Evolutionary conservation across 202 grass and related monocot genomes (phyloP).

Genomic region (Hordeum pubiflorum): DNA sequence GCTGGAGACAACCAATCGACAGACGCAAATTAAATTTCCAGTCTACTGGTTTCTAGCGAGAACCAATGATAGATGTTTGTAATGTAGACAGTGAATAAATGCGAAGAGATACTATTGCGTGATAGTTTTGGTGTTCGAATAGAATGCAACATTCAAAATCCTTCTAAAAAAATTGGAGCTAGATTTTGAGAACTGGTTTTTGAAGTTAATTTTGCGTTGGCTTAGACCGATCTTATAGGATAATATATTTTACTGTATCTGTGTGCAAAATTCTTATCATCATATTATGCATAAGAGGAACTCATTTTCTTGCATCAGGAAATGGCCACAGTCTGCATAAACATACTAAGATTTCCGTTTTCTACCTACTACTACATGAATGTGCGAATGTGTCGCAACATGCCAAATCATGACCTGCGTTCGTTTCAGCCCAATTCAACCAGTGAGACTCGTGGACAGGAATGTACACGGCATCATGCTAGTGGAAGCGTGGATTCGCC

Average conservation of each 20-base stretch:
- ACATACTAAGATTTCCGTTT: background rate
- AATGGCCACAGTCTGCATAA: background rate
- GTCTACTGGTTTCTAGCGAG: too few relatives aligned
- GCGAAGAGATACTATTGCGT: too few relatives aligned
- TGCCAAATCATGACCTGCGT: background rate
- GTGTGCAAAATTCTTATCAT: background rate
- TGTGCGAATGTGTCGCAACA: background rate
- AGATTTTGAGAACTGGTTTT: too few relatives aligned
- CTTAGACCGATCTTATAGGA: background rate
- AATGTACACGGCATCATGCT: background rate
- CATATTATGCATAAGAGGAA: background rate
- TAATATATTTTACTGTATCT: background rate
- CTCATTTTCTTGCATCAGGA: background rate
- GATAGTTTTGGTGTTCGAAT: too few relatives aligned
- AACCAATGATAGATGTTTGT: too few relatives aligned
- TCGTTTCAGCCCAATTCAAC: background rate
- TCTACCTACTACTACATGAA: background rate
- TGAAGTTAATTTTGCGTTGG: too few relatives aligned
- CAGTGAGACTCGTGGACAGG: background rate
- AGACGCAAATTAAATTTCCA: too few relatives aligned
- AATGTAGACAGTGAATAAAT: too few relatives aligned
- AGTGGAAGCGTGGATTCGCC: background rate
- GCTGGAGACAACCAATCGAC: too few relatives aligned
- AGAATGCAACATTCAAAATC: too few relatives aligned
- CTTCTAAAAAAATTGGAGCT: too few relatives aligned